Base-by-base conservation (phyloP, 768 basidiomycete species). In the Wakefieldia striispora region DNA sequence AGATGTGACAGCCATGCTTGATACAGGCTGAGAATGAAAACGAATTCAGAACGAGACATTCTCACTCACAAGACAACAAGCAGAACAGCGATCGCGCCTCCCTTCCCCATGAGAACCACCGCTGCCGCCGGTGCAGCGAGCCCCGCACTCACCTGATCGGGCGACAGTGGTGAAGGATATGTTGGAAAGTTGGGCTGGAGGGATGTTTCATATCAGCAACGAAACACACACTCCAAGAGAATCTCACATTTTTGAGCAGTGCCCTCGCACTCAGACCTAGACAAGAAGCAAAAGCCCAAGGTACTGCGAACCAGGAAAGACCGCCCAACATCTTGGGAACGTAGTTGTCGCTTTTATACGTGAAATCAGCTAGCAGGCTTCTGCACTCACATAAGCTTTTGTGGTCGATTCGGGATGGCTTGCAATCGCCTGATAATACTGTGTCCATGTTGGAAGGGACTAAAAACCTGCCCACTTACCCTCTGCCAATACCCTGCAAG, bases 221-320 rank as follows among this genome's bases (percentile, higher is more conserved):
- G 2, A 24, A 33, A 12, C 14, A 4, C 10, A 23, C 12, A 14
- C 3, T 10, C 14, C 17, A 14, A 6, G 1, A 35, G 23, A 24
- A 21, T 58, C 63, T 45, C 45, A 69, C 65, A 48, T 73, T 58
- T 33, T 63, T 57, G 40, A 63, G 56, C 38, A 72, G 58, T 11
- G 65, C 75, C 39, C 67, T 60, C 0, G 73, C 73, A 42, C 73
- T 65, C n/a, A 78, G 58, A 19, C 77, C 77, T 44, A 78, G 66
- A 38, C 72, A 73, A 4, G 76, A 75, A 8, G 72, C 77, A 50
- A 79, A 77, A 0, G 71, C 74, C 58, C 76, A 79, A 12, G 78
- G 78, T n/a, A 78, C 74, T 4, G 76, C 73, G 44, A 79, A 77
- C 81, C 80, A 82, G 1, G 80, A 79, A 27, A 82, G 59, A 6